These are phyloP conservation scores for Daldinia sp. DNA, from an alignment of 2,329 filamentous ascomycete species.

Conservation along the genomic window DNA sequence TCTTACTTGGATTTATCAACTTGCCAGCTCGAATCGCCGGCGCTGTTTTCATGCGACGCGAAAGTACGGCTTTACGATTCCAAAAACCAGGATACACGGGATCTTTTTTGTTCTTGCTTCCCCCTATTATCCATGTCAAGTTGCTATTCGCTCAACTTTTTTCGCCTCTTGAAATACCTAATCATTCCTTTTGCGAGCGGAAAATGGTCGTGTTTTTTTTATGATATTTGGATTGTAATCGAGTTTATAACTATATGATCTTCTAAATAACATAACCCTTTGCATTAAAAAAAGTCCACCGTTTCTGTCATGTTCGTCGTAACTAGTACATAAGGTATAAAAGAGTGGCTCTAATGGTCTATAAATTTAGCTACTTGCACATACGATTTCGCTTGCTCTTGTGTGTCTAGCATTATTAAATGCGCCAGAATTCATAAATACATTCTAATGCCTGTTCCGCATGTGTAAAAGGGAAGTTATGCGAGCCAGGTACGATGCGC, in stretches of 20 bases:
- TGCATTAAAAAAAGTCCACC: background rate
- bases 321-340: background rate
- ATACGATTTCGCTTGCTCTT: background rate
- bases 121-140: background rate
- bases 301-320: background rate
- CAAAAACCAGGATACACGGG: background rate
- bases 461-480: conserved; percentile 71
- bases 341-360: background rate
- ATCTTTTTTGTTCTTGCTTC: background rate
- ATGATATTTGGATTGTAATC: conserved; percentile 29
- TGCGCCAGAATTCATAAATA: conserved; percentile 59
- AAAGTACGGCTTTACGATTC: background rate
- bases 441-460: conserved; percentile 53
- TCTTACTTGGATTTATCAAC: background rate
- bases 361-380: background rate
- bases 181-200: background rate
- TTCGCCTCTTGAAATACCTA: background rate
- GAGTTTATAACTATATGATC: conserved; percentile 19
- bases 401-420: conserved; percentile 17
- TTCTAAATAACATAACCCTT: conserved; percentile 25
- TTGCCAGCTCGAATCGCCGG: no score
- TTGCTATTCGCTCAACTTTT: background rate
- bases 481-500: conserved; percentile 61
- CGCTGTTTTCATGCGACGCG: no score
- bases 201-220: background rate